Base-by-base conservation (phyloP, 2,329 filamentous ascomycete species). In the Nakataea oryzae region DNA sequence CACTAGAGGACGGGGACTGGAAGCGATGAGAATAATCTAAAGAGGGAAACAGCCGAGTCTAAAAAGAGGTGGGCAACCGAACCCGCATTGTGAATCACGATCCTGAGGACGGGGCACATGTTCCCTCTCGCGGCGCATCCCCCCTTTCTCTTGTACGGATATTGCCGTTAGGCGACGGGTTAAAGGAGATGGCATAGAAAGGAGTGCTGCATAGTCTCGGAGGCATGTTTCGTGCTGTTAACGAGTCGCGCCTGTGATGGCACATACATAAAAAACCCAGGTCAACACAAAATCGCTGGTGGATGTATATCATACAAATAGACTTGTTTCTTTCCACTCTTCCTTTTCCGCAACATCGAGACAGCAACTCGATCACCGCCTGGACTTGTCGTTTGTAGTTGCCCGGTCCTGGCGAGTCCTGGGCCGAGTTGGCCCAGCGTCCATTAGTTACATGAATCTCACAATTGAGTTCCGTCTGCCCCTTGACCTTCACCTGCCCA, bases 1-100 rank as follows among this genome's bases (percentile, higher is more conserved):
- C 77, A 81, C 73, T 74, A 72, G 64, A 60, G 21, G 4, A 9
- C 3, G 11, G 24, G 11, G 34, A 29, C 28, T 27, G 34, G 41
- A 57, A 34, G 30, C 28, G 12, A 34, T 28, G 29, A 60, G 32
- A 17, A 29, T 28, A 27, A 56, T 54, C 47, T 26, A 62, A n/a
- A 59, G 57, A 54, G 29, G 8, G 34, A 50, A 50, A 41, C 12
- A n/a, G 0, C 3, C 5, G 41, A 17, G 41, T 17, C 24, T n/a
- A 50, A 24, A 24, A 9, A n/a, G 17, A 50, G 21, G 41, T n/a
- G n/a, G n/a, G n/a, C n/a, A n/a, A 50, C 6, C 7, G 41, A 11
- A 30, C 30, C 41, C 21, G 41, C 41, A n/a, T n/a, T 50, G 21
- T 50, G 41, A 50, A 50, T 50, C 41, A 50, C 41, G 6, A 50